A percentile compares a stretch with the other conserved stretches of the same genome.
These are phyloP conservation scores for Austroboletus niveus DNA, from an alignment of 1,284 basidiomycete genomes.

Conservation along the genomic window DNA sequence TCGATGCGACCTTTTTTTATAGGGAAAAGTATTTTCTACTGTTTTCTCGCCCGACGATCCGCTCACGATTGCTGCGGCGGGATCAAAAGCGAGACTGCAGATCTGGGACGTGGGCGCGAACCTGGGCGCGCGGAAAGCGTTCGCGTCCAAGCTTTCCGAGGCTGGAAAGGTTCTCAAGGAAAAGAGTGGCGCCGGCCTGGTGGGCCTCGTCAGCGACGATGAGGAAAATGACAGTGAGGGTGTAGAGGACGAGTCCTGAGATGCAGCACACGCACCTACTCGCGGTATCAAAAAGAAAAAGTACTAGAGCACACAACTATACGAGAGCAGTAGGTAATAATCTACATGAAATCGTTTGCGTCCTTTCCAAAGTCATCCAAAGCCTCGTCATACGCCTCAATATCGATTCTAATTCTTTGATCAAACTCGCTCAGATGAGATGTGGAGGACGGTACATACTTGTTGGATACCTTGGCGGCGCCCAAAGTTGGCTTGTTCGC, in stretches of 20 bases:
- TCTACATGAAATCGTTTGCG: conserved; percentile 75
- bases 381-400: conserved; percentile 77
- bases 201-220: conserved; percentile 67
- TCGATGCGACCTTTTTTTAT: conserved; percentile 1
- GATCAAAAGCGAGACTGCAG: conserved; percentile 89
- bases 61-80: conserved; percentile 90
- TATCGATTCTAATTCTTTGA: conserved; percentile 60
- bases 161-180: conserved; percentile 69
- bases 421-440: conserved; percentile 8
- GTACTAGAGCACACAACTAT: conserved; percentile 5
- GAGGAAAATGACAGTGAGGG: conserved; percentile 62
- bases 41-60: conserved; percentile 93
- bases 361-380: conserved; percentile 78
- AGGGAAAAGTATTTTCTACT: conserved; percentile 95
- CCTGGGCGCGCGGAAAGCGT: conserved; percentile 74
- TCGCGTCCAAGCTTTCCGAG: conserved; percentile 68
- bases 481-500: conserved; percentile 74
- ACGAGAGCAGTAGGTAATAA: conserved; percentile 10
- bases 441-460: conserved; percentile 43
- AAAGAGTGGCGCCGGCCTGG: conserved; percentile 63
- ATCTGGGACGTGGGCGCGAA: conserved; percentile 92
- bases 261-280: not conserved
- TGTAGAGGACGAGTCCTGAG: conserved; percentile 31
- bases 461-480: conserved; percentile 60
- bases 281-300: conserved; percentile 5